Conservation (phyloP, 2,329 filamentous ascomycete species). For the Penicillium verrucosum region DNA sequence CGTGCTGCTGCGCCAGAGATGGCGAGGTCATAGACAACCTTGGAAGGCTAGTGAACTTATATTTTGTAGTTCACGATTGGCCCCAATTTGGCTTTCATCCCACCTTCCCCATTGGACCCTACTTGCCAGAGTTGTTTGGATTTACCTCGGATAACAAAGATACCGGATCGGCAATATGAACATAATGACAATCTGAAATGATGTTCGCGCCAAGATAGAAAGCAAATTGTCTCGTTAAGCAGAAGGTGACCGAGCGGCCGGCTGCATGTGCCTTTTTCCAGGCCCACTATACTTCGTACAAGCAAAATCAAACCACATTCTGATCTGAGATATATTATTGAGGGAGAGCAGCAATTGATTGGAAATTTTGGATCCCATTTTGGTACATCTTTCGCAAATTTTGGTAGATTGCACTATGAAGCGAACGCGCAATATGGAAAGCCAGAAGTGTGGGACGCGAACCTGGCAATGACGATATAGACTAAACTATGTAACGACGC, state of each 20-base stretch:
- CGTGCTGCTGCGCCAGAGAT: conserved; percentile 4
- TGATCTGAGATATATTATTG: too few relatives aligned
- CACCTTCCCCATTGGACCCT: not conserved
- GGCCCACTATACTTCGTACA: not conserved
- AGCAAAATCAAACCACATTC: not conserved
- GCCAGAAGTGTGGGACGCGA: conserved; percentile 33
- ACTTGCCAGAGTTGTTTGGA: not conserved
- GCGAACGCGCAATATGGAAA: conserved; percentile 22
- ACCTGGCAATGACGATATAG: conserved; percentile 30
- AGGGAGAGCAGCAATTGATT: not conserved
- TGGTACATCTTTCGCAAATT: too few relatives aligned
- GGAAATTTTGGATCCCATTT: not conserved
- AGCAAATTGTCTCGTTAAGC: conserved; percentile 2
- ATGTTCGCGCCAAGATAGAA: conserved; percentile 26
- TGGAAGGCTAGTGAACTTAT: conserved; percentile 1
- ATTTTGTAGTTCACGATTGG: not conserved
- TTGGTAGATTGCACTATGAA: conserved; percentile 3
- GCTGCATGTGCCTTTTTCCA: conserved; percentile 13
- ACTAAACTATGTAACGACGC: conserved; percentile 3
- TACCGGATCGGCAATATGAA: conserved; percentile 29
- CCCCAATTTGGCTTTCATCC: not conserved
- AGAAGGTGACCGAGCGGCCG: conserved; percentile 17
- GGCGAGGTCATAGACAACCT: not conserved
- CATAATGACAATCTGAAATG: conserved; percentile 22
- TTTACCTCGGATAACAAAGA: conserved; percentile 11